Evolutionary conservation across 2,329 filamentous ascomycete genomes (phyloP).

Genomic region (Botrytis porri): DNA sequence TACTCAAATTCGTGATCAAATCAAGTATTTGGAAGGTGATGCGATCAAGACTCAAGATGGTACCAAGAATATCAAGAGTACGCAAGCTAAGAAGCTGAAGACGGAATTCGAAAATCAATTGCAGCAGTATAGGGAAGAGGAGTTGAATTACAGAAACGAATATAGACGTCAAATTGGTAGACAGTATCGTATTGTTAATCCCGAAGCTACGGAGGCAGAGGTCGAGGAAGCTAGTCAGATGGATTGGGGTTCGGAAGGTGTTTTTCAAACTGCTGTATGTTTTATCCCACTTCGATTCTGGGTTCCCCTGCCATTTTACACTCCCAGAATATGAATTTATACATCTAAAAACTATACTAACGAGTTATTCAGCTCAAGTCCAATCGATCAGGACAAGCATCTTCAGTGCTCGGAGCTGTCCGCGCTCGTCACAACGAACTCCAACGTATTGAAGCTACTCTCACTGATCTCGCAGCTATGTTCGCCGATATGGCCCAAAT

Average conservation of each 20-base stretch:
- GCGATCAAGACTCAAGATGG: constrained; percentile 59
- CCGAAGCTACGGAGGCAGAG: constrained; percentile 72
- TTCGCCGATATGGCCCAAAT: constrained; percentile 74
- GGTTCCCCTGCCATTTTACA: neutral
- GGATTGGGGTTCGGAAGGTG: constrained; percentile 74
- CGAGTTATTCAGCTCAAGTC: constrained; percentile 58
- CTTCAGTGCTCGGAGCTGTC: constrained; percentile 71
- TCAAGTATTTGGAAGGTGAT: constrained; percentile 72
- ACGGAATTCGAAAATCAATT: constrained; percentile 69
- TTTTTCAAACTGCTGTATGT: constrained; percentile 79
- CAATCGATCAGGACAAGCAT: constrained; percentile 72
- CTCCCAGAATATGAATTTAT: no score
- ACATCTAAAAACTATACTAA: neutral
- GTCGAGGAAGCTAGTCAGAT: constrained; percentile 65
- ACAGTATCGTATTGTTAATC: constrained; percentile 79
- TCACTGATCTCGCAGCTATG: constrained; percentile 65
- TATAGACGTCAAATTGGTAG: constrained; percentile 76
- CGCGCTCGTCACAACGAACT: constrained; percentile 82
- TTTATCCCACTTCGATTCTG: constrained; percentile 3
- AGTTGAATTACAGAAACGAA: constrained; percentile 65
- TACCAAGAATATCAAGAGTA: constrained; percentile 63
- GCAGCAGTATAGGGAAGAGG: constrained; percentile 67
- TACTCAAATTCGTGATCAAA: constrained; percentile 73
- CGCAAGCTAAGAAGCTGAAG: constrained; percentile 73
- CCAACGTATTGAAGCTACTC: constrained; percentile 73